A percentile compares a stretch with the other conserved stretches of the same genome.
phyloP scores from a whole-genome alignment of 1,284 basidiomycete genomes.

The Fomitopsis palustris region DNA sequence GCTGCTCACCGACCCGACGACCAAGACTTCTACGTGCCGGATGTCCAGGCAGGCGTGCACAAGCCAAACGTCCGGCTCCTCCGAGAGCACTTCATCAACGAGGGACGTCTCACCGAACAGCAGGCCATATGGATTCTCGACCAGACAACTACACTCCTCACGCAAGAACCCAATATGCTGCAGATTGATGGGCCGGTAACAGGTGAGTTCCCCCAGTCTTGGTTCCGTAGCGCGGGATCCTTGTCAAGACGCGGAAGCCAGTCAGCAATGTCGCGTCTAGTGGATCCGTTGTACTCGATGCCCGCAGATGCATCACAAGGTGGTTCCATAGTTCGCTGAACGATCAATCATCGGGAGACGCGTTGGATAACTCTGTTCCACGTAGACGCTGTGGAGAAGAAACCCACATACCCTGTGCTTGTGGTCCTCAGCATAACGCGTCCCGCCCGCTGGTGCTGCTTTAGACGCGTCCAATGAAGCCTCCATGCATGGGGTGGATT shows the following conservation, averaged over 20 bases:
- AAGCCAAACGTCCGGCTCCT: conserved; percentile 85
- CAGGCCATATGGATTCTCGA: conserved; percentile 90
- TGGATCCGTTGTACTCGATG: no score
- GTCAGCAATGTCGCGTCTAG: no score
- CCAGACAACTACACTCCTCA: conserved; percentile 73
- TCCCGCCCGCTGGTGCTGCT: no score
- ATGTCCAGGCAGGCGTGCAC: conserved; percentile 33
- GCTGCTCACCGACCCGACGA: conserved; percentile 29
- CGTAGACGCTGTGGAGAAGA: no score
- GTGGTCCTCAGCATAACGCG: no score
- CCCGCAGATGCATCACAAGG: no score
- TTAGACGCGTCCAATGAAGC: no score
- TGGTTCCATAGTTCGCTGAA: no score
- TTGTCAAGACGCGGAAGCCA: background rate
- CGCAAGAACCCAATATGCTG: conserved; percentile 84
- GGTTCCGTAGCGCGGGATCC: background rate
- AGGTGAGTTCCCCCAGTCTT: conserved; percentile 48
- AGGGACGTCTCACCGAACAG: conserved; percentile 82
- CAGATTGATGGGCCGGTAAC: conserved; percentile 90
- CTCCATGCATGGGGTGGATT: no score
- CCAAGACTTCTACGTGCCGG: conserved; percentile 32
- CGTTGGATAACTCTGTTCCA: no score
- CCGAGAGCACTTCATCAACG: conserved; percentile 90
- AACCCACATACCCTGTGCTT: no score
- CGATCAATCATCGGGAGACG: no score